Percentiles rank a stretch among this genome's conserved stretches.
These are phyloP conservation scores for Hyphodiscus sp. DNA, from an alignment of 2,329 filamentous ascomycete species.

Conservation along the genomic window DNA sequence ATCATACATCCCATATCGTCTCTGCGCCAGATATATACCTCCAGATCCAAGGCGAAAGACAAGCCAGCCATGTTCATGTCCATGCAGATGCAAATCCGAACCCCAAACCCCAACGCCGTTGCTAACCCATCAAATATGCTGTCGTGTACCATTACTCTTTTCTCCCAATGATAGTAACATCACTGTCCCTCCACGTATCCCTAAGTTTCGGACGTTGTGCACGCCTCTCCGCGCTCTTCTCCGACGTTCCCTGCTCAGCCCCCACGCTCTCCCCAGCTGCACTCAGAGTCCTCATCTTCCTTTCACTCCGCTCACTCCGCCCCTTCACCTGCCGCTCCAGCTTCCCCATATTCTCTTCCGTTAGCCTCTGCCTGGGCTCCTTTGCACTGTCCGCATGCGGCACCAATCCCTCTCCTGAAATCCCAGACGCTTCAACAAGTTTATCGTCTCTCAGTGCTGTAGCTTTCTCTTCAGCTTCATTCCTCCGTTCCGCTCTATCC, in stretches of 20 bases:
- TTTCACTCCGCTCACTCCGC: slow-evolving; percentile 1
- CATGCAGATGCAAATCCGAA: background rate
- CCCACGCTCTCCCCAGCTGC: background rate
- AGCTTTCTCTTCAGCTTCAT: slow-evolving; percentile 48
- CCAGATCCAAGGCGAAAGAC: background rate
- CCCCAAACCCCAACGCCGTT: background rate
- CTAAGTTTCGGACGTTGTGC: background rate
- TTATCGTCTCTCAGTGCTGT: slow-evolving; percentile 47
- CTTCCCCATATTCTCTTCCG: slow-evolving; percentile 47
- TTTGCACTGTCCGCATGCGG: background rate
- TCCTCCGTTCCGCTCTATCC: slow-evolving; percentile 39
- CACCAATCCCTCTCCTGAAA: slow-evolving; percentile 25
- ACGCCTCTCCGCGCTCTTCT: background rate
- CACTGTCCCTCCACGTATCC: slow-evolving; percentile 5
- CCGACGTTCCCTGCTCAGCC: background rate
- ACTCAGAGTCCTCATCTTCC: slow-evolving; percentile 1
- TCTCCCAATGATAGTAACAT: slow-evolving; percentile 1
- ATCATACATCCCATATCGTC: background rate
- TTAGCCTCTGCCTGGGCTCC: slow-evolving; percentile 38
- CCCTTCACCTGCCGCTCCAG: slow-evolving; percentile 32
- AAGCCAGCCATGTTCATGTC: background rate
- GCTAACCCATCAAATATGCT: background rate
- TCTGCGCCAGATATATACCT: background rate
- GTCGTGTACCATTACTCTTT: background rate
- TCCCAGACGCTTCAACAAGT: slow-evolving; percentile 33